These are phyloP conservation scores for Sporothrix pseudoabietina DNA, from an alignment of 2,329 filamentous ascomycete species.

Conservation along the genomic window DNA sequence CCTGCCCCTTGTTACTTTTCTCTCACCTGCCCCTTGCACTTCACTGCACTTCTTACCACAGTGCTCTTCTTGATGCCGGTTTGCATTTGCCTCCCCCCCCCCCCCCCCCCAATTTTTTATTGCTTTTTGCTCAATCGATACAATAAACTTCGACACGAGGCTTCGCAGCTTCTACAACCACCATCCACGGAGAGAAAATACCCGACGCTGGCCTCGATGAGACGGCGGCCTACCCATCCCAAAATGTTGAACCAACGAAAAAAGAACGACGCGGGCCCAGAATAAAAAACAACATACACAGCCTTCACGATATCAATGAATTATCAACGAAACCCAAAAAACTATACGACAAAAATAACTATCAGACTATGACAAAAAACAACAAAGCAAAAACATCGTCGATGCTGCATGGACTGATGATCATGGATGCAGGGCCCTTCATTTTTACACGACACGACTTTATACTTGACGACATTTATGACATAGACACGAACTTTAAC, in stretches of 20 bases:
- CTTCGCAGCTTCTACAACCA: constrained; percentile 42
- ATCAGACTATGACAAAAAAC: not conserved
- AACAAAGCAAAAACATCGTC: constrained; percentile 20
- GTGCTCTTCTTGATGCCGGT: not conserved
- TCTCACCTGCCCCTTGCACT: not conserved
- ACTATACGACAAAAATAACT: not conserved
- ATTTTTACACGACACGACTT: constrained; percentile 22
- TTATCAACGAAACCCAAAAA: not conserved
- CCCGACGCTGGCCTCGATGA: constrained; percentile 33
- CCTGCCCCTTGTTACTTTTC: too few relatives aligned
- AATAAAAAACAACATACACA: constrained; percentile 20
- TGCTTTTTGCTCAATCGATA: constrained; percentile 29
- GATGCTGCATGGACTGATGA: constrained; percentile 10
- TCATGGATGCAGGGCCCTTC: not conserved
- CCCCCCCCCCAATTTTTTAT: too few relatives aligned
- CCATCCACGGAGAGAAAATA: constrained; percentile 35
- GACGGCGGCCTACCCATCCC: constrained; percentile 9
- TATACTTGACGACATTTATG: constrained; percentile 26
- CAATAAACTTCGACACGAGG: constrained; percentile 41
- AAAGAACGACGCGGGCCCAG: not conserved
- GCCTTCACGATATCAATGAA: not conserved
- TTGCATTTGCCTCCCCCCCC: constrained; percentile 18
- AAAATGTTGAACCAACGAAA: constrained; percentile 17
- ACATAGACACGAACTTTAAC: constrained; percentile 30
- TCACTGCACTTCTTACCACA: not conserved